Conservation (phyloP, 2,329 filamentous ascomycete genomes). For the Hypoxylon sp. region DNA sequence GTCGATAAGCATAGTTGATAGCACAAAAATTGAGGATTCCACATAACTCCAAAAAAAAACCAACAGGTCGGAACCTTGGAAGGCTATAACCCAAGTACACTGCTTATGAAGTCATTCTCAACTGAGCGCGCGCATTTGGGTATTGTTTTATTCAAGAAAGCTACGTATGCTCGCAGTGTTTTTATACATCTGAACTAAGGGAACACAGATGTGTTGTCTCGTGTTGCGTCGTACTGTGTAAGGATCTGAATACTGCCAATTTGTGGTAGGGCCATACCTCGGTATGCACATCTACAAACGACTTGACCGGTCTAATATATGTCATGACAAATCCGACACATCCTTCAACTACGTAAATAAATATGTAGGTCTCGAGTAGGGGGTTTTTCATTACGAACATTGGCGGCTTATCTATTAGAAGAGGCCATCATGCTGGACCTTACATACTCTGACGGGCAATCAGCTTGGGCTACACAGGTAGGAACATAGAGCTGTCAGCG, state of each 20-base stretch:
- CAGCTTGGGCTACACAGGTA: not conserved
- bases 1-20: constrained; percentile 4
- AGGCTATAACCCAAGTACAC: not conserved
- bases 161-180: not conserved
- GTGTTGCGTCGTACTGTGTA: constrained; percentile 32
- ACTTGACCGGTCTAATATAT: constrained; percentile 16
- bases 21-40: constrained; percentile 6
- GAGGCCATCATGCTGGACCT: not conserved
- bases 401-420: not conserved
- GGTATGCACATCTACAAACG: not conserved
- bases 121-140: not conserved
- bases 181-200: constrained; percentile 12
- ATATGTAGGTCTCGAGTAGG: not conserved
- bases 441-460: not conserved
- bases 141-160: not conserved
- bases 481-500: not conserved
- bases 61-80: not conserved
- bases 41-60: not conserved
- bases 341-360: not conserved
- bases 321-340: constrained; percentile 10
- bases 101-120: not conserved
- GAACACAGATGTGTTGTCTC: constrained; percentile 41
- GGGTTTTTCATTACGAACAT: not conserved
- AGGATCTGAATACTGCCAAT: constrained; percentile 14
- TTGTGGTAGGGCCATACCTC: not conserved